A percentile compares a stretch with the other conserved stretches of the same genome.
These are phyloP conservation scores for Thalassiosira exigua DNA, from an alignment of 352 stramenopile genomes.

Conservation along the genomic window DNA sequence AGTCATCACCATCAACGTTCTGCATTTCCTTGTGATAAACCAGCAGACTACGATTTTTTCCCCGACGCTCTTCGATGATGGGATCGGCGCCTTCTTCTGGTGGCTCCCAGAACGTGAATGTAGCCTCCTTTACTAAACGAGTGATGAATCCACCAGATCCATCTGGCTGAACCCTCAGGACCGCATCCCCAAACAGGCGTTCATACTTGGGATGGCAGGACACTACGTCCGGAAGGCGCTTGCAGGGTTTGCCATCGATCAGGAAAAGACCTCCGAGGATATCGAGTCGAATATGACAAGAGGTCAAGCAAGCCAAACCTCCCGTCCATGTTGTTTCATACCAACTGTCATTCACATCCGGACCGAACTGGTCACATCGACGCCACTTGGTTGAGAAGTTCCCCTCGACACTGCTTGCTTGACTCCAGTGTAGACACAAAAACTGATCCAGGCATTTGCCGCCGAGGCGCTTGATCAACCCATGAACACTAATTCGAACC, in stretches of 20 bases:
- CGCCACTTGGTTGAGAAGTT: neutral
- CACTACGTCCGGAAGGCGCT: constrained; percentile 20
- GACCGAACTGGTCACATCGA: no score
- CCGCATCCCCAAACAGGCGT: constrained; percentile 14
- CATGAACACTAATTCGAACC: neutral
- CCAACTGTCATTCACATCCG: no score
- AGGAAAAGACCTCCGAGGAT: constrained; percentile 16
- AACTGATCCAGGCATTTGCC: constrained; percentile 18
- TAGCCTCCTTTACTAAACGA: constrained; percentile 2
- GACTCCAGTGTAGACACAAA: constrained; percentile 12
- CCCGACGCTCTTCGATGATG: no score
- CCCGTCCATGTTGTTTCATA: no score
- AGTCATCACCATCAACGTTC: constrained; percentile 16
- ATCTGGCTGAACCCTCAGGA: constrained; percentile 16
- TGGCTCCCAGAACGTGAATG: no score
- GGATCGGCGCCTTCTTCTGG: no score
- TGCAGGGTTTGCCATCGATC: constrained; percentile 21
- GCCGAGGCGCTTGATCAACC: neutral
- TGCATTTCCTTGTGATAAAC: no score
- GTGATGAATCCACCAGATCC: constrained; percentile 10
- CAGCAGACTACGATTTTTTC: no score
- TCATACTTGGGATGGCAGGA: constrained; percentile 10
- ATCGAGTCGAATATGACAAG: constrained; percentile 22
- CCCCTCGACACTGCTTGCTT: neutral
- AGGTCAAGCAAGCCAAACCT: no score